phyloP scores from a whole-genome alignment of 2,329 filamentous ascomycete species.

The Sclerotinia minor region DNA sequence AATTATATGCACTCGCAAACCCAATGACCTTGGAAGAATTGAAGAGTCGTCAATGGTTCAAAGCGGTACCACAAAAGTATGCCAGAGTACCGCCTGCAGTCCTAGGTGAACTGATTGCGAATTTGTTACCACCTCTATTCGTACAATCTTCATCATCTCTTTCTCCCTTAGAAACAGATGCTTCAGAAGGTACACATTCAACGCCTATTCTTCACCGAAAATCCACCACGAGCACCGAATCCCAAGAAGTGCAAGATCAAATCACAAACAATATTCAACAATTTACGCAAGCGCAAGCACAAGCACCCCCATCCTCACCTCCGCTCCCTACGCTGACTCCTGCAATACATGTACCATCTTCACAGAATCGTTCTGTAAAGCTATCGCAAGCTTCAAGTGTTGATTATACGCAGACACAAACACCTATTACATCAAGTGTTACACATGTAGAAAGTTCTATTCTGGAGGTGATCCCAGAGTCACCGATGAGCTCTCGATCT shows the following conservation, averaged over 20 bases:
- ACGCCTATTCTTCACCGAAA: background rate
- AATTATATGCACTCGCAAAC: constrained; percentile 64
- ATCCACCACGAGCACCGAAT: constrained; percentile 33
- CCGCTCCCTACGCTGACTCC: background rate
- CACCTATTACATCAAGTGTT: background rate
- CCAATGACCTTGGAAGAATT: constrained; percentile 54
- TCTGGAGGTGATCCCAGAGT: constrained; percentile 36
- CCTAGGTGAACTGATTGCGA: constrained; percentile 58
- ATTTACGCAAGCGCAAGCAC: constrained; percentile 34
- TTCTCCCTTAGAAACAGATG: background rate
- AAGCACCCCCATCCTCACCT: constrained; percentile 6
- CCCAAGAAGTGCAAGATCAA: constrained; percentile 39
- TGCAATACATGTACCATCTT: constrained; percentile 2
- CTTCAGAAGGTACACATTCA: background rate
- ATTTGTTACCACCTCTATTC: constrained; percentile 56
- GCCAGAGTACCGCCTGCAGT: constrained; percentile 57
- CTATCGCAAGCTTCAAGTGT: constrained; percentile 41
- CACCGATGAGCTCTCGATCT: constrained; percentile 30
- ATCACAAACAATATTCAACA: constrained; percentile 36
- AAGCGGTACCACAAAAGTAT: constrained; percentile 52
- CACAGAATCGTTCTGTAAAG: background rate
- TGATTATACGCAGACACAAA: constrained; percentile 34
- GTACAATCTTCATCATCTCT: constrained; percentile 30
- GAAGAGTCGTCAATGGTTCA: constrained; percentile 56
- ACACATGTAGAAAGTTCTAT: constrained; percentile 13